Conservation (phyloP, 2,329 filamentous ascomycete species). For the Aspergillus puulaauensis region DNA sequence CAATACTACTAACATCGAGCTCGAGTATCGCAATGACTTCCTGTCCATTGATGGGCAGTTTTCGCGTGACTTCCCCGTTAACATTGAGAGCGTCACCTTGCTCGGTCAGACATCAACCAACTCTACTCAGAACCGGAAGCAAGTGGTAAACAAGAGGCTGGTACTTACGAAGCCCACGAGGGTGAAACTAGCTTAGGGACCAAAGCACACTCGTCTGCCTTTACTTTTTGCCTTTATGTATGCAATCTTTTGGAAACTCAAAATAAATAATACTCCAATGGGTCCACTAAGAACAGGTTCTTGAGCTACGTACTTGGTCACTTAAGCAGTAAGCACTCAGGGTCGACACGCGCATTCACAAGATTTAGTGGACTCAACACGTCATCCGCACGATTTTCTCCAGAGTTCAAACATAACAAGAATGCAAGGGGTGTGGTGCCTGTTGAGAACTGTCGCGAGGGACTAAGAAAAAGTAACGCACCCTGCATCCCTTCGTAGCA, state of each 20-base stretch:
- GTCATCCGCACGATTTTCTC: background rate
- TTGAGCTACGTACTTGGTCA: background rate
- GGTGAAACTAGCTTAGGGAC: conserved; percentile 13
- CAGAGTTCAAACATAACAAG: background rate
- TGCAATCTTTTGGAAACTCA: background rate
- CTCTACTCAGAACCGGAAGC: conserved; percentile 19
- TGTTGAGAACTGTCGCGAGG: background rate
- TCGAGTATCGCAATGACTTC: conserved; percentile 56
- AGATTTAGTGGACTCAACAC: background rate
- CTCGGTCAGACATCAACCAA: conserved; percentile 19
- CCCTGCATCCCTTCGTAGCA: background rate
- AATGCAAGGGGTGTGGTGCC: conserved; percentile 2
- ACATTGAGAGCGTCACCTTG: conserved; percentile 35
- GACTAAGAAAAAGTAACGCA: background rate
- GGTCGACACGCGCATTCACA: background rate
- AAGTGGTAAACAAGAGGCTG: conserved; percentile 24
- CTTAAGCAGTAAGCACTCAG: background rate
- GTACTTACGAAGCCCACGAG: conserved; percentile 13
- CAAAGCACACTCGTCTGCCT: background rate
- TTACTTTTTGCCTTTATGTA: background rate
- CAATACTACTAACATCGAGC: conserved; percentile 56
- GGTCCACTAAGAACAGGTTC: background rate
- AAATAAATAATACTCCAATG: background rate
- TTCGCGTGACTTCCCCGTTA: conserved; percentile 25
- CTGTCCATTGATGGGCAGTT: conserved; percentile 34